Percentiles rank a stretch among this genome's conserved stretches.
Evolutionary conservation across 2,329 filamentous ascomycete species (phyloP).

Genomic region (Leptographium procerum): DNA sequence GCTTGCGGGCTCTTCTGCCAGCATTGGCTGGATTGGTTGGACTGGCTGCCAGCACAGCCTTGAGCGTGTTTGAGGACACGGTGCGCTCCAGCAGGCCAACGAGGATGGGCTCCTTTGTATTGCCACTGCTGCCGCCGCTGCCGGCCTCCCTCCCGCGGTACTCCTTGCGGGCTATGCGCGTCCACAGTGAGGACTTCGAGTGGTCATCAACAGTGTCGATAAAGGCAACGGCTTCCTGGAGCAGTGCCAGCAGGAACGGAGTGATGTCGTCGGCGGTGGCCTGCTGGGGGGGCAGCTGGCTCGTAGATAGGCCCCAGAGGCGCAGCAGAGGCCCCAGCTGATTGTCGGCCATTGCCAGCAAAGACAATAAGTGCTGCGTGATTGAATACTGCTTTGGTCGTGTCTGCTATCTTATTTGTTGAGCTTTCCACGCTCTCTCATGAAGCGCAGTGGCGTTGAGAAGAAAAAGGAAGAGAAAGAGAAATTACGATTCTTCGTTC

Average conservation of each 20-base stretch:
- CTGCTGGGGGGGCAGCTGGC: conserved; percentile 32
- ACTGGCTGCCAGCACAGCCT: conserved; percentile 6
- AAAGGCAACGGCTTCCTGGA: conserved; percentile 49
- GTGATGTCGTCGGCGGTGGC: conserved; percentile 31
- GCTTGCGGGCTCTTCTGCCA: conserved; percentile 8
- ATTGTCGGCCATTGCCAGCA: background rate
- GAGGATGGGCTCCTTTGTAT: conserved; percentile 29
- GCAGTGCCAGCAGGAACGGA: conserved; percentile 38
- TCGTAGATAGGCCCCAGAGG: conserved; percentile 38
- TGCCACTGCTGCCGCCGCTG: background rate
- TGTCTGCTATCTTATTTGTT: background rate
- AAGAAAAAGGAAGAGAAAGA: too few relatives aligned
- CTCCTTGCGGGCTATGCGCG: conserved; percentile 29
- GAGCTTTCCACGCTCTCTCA: background rate
- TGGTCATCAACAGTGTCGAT: conserved; percentile 29
- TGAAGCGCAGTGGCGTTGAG: too few relatives aligned
- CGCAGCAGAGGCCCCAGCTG: conserved; percentile 37
- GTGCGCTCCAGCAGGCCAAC: conserved; percentile 43
- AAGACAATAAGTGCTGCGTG: background rate
- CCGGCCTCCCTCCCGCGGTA: conserved; percentile 19
- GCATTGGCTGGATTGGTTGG: background rate
- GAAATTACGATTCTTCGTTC: background rate
- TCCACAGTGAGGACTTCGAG: conserved; percentile 20
- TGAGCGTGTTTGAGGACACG: conserved; percentile 22
- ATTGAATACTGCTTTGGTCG: background rate